phyloP scores from a whole-genome alignment of 345 rosid genomes.

The Dovyalis caffra region DNA sequence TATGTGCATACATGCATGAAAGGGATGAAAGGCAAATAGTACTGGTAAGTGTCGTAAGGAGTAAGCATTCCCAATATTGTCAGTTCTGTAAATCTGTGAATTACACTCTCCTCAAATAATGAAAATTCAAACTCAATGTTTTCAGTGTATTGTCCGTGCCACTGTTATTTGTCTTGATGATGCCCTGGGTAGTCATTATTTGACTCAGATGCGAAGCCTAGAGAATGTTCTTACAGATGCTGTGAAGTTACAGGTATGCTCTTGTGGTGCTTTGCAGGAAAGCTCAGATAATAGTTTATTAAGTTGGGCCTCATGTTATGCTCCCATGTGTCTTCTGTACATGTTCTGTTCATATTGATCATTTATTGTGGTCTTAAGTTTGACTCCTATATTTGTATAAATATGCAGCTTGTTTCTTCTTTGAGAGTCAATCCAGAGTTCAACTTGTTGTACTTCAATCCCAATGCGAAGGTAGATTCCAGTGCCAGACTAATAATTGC shows the following conservation, averaged over 20 bases:
- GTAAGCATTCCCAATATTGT: not conserved
- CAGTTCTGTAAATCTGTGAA: not conserved
- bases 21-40: not conserved
- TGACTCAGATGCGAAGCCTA: slow-evolving; percentile 43
- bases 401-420: slow-evolving; percentile 84
- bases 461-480: slow-evolving; percentile 72
- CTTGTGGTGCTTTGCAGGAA: slow-evolving; percentile 8
- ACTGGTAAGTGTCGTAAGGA: not conserved
- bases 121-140: not conserved
- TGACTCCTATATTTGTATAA: slow-evolving; percentile 17
- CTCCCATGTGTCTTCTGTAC: too few relatives aligned
- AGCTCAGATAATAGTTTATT: not conserved
- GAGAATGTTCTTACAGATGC: slow-evolving; percentile 64
- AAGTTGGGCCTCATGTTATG: not conserved
- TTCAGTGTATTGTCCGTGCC: slow-evolving; percentile 81
- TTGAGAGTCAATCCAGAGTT: slow-evolving; percentile 74
- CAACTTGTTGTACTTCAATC: slow-evolving; percentile 70
- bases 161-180: slow-evolving; percentile 53
- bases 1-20: too few relatives aligned
- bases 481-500: slow-evolving; percentile 1
- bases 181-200: slow-evolving; percentile 34
- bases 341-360: not conserved
- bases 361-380: slow-evolving; percentile 2
- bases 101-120: not conserved
- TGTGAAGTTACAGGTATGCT: slow-evolving; percentile 67